Percentiles rank a stretch among this genome's conserved stretches.
Conservation (phyloP, 2,329 filamentous ascomycete genomes). For the Trichoderma afroharzianum region DNA sequence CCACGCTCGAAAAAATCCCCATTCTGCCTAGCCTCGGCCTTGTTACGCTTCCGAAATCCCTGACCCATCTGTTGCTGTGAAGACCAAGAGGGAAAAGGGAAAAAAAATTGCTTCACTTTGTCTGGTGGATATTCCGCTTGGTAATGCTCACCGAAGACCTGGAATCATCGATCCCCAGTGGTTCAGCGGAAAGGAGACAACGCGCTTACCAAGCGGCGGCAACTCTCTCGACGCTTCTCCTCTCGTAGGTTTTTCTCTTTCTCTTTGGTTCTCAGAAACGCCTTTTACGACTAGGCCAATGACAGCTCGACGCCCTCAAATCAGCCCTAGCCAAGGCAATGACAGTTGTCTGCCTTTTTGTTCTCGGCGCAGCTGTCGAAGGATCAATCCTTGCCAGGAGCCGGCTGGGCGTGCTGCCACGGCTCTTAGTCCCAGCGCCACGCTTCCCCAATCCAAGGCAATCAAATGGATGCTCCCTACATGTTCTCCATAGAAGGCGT, state of each 20-base stretch:
- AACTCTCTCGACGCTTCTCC: not conserved
- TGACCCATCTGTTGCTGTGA: not conserved
- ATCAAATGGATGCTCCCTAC: not conserved
- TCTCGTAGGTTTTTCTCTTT: not conserved
- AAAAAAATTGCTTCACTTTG: not conserved
- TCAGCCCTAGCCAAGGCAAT: conserved; percentile 7
- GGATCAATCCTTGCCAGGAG: not conserved
- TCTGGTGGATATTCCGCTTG: not conserved
- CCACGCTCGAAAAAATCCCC: conserved; percentile 1
- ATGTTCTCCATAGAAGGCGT: not conserved
- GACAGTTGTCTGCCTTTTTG: not conserved
- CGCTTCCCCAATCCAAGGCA: not conserved
- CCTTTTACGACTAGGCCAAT: not conserved
- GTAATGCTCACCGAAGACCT: not conserved
- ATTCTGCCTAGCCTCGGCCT: conserved; percentile 13
- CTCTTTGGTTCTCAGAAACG: not conserved
- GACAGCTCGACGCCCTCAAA: not conserved
- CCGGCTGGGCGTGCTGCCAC: not conserved
- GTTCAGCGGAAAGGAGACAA: not conserved
- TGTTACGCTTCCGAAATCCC: conserved; percentile 1
- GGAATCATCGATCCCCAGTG: not conserved
- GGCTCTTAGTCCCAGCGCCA: conserved; percentile 4
- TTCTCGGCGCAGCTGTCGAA: not conserved
- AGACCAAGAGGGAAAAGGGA: not conserved
- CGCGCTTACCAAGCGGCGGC: conserved; percentile 1